Evolutionary conservation across 129 eudicot species (phyloP).

Genomic region (Daucus carota): DNA sequence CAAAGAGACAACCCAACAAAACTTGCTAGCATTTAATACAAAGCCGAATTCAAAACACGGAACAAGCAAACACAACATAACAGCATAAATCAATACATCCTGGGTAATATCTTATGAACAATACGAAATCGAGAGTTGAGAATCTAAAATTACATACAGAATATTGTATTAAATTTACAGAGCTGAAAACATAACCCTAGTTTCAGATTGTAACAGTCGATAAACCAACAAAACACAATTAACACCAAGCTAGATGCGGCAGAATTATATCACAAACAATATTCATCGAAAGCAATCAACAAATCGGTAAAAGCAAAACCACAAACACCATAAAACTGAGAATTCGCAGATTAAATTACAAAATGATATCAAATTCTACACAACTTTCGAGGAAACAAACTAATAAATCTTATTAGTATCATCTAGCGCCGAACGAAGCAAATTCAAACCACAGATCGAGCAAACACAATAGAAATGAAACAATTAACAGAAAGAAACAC

Average conservation of each 20-base stretch:
- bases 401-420: neutral
- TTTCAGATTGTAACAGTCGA: too few relatives aligned
- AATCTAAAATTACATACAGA: too few relatives aligned
- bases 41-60: neutral
- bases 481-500: neutral
- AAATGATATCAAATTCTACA: neutral
- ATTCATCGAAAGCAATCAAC: neutral
- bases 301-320: neutral
- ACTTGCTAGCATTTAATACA: too few relatives aligned
- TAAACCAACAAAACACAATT: neutral
- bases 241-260: neutral
- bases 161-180: neutral
- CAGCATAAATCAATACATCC: neutral
- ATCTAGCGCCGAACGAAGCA: neutral
- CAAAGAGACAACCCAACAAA: neutral
- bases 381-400: neutral
- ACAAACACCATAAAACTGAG: neutral
- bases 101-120: neutral
- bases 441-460: neutral
- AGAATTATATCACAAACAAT: neutral
- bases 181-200: neutral
- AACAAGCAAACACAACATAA: neutral
- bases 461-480: neutral
- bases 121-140: neutral
- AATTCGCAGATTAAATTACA: neutral